Base-by-base conservation (phyloP, 495 filamentous ascomycete genomes). In the Xylaria castorea region DNA sequence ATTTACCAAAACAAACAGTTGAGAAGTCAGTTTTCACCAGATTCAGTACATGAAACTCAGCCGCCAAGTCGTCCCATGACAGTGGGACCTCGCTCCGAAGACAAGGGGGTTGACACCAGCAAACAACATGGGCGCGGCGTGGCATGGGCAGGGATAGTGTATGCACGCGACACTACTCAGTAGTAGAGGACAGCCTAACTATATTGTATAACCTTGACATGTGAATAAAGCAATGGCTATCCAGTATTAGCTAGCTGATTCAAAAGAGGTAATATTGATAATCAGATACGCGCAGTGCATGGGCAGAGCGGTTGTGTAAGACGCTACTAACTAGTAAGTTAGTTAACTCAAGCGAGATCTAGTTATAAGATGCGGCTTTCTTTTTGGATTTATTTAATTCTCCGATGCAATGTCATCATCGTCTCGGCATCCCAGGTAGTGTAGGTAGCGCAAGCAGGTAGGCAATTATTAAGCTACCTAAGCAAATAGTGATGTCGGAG, bases 11-110 rank as follows among this genome's bases (percentile, higher is more conserved):
- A 5, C 18, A 30, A 11, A 32, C 42, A 58, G 55, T 65, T n/a
- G 27, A 50, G 40, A 71, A 5, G 46, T 65, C 68, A 27, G 11
- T 50, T 53, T 50, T 51, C 51, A 48, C 67, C 55, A 34, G 27
- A 70, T 61, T 36, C 36, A 36, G 42, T 60, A 38, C 61, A 27
- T 4, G 63, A 67, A 22, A 36, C 63, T 65, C 70, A 71, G 69
- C 69, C 69, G 69, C 69, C 69, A 71, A 64, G 69, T 60, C 20
- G 42, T 60, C 67, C 67, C 67, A 55, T 36, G 53, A 22, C 44
- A 22, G 53, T 70, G 67, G 67, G 55, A 68, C 66, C n/a, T 36
- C 50, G 4, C 53, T 57, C 36, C 34, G 51, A 46, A 12, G 7
- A 69, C 44, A 67, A 42, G 64, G 64, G 32, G 32, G n/a, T 57